Base-by-base conservation (phyloP, 371 early-diverging fungal species). In the Synchytrium microbalum region DNA sequence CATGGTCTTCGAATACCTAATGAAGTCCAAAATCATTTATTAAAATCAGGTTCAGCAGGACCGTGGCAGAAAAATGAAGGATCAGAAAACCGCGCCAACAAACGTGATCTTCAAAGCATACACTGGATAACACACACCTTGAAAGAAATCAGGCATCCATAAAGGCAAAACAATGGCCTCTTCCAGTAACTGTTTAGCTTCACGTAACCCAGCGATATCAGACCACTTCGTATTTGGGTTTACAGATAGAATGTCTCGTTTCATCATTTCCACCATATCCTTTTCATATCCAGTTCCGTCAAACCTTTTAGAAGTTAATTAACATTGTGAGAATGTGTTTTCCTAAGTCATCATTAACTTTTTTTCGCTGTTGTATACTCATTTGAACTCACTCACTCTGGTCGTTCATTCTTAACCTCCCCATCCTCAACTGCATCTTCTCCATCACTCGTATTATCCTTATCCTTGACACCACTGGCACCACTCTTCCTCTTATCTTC, bases 61-160 rank as follows among this genome's bases (percentile, higher is more conserved):
- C 1, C 19, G 26, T 54, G 23, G 19, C 25, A 54, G 51, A n/a
- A 51, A 51, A 51, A 51, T 51, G n/a, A n/a, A 51, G 13, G 51
- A 51, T 14, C 58, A n/a, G n/a, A 63, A 60, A 2, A 51, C 14
- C 14, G 51, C 23, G 14, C 51, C 14, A 23, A 51, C 14, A 14
- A 51, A 51, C 14, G 14, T 23, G 51, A 10, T 29, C 23, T 5
- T 23, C 60, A 60, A 13, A 60, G 5, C 60, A 24, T 30, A 51
- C 23, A 57, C 14, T 24, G 13, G 14, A 29, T 29, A 51, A 38
- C 46, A 38, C 10, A 38, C 16, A 62, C 73, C 83, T 65, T 80
- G 72, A 65, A 83, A 83, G 67, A 66, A 83, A 54, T 83, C 78
- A 25, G 84, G 84, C 81, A 83, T 83, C 81, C 79, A 78, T 23